These are phyloP conservation scores for Botrytis paeoniae DNA, from an alignment of 2,329 filamentous ascomycete species.

Conservation along the genomic window DNA sequence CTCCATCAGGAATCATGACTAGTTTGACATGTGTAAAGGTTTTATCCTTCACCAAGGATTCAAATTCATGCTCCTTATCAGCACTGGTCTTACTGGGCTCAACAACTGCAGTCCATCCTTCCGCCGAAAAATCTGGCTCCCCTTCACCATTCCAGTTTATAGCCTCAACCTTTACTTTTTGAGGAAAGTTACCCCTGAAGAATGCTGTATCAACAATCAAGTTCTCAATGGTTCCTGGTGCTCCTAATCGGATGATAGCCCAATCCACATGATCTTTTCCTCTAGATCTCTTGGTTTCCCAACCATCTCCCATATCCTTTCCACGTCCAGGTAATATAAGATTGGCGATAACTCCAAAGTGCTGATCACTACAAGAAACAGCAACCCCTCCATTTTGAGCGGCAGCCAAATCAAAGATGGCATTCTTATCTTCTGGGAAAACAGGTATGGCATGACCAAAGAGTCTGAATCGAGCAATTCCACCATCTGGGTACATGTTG, in stretches of 20 bases:
- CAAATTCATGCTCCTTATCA: constrained; percentile 69
- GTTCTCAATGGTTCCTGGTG: constrained; percentile 60
- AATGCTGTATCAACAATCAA: constrained; percentile 77
- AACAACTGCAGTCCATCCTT: constrained; percentile 65
- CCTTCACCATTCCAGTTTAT: constrained; percentile 53
- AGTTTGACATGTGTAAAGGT: constrained; percentile 82
- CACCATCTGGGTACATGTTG: constrained; percentile 83
- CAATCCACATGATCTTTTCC: constrained; percentile 73
- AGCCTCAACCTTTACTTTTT: constrained; percentile 67
- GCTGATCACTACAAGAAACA: constrained; percentile 74
- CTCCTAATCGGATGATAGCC: constrained; percentile 73
- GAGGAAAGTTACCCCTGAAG: constrained; percentile 81
- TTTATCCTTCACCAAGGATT: constrained; percentile 52
- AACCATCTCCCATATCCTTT: constrained; percentile 84
- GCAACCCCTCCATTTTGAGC: constrained; percentile 77
- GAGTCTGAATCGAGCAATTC: constrained; percentile 75
- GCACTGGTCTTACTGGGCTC: constrained; percentile 66
- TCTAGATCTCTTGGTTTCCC: constrained; percentile 77
- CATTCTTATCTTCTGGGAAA: constrained; percentile 63
- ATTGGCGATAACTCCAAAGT: constrained; percentile 80
- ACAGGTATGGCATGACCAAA: constrained; percentile 75
- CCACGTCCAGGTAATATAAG: constrained; percentile 74
- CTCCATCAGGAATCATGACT: constrained; percentile 83
- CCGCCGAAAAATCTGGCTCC: constrained; percentile 55
- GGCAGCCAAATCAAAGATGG: constrained; percentile 71